These are phyloP conservation scores for Alloascoidea africana DNA, from an alignment of 805 yeast genomes.

Conservation along the genomic window DNA sequence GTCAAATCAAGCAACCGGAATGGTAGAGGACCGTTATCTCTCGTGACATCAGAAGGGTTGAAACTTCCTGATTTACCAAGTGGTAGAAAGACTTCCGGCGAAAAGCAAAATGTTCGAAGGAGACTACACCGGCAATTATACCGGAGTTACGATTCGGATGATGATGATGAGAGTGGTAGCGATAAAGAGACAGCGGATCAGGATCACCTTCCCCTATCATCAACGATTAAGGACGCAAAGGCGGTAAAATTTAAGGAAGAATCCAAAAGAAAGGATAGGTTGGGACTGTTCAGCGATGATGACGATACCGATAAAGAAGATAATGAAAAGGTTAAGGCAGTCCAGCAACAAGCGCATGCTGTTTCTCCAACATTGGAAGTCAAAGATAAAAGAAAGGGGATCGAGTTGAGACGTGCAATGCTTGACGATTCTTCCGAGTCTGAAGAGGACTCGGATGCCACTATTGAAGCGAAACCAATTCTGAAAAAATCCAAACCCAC, in stretches of 20 bases:
- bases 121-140: background rate
- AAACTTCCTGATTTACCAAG: background rate
- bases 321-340: no score
- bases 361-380: no score
- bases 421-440: background rate
- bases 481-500: background rate
- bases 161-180: conserved; percentile 10
- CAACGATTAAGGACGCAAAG: no score
- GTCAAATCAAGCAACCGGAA: no score
- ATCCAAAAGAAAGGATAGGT: no score
- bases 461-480: background rate
- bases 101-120: background rate
- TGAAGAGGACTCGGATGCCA: background rate
- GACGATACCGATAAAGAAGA: conserved; percentile 17
- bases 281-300: no score
- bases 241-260: no score
- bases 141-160: background rate
- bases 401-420: background rate
- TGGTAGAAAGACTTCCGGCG: background rate
- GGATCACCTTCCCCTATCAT: no score
- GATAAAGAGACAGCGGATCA: no score
- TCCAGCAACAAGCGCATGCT: no score
- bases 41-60: background rate
- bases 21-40: no score
- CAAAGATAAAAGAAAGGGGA: no score